phyloP scores from a whole-genome alignment of 495 filamentous ascomycete species.

The Lasiosphaeria miniovina region DNA sequence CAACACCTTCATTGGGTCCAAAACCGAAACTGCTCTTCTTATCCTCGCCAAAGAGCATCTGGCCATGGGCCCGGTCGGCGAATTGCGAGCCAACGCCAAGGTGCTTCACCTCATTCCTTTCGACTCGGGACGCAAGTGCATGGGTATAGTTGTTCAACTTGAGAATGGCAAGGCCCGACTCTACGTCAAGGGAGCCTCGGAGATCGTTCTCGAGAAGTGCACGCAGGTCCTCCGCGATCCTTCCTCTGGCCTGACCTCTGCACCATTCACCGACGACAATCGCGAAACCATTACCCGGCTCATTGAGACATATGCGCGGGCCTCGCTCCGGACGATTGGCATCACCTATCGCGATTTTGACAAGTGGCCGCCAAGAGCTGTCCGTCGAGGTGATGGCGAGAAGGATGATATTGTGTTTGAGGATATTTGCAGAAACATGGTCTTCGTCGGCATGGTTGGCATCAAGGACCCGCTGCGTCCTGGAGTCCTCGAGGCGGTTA shows the following conservation, averaged over 20 bases:
- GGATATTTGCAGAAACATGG: constrained; percentile 67
- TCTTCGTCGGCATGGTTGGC: constrained; percentile 73
- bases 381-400: constrained; percentile 64
- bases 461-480: constrained; percentile 86
- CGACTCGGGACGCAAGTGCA: constrained; percentile 83
- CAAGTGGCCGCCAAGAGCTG: constrained; percentile 76
- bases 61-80: constrained; percentile 67
- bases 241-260: constrained; percentile 53
- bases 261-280: constrained; percentile 56
- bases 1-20: constrained; percentile 76
- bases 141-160: constrained; percentile 74
- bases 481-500: constrained; percentile 74
- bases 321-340: constrained; percentile 84
- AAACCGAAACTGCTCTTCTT: constrained; percentile 84
- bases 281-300: constrained; percentile 57
- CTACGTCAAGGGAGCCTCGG: constrained; percentile 85
- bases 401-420: constrained; percentile 72
- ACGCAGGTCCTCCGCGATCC: constrained; percentile 70
- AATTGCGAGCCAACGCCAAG: constrained; percentile 67
- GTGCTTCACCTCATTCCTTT: constrained; percentile 77
- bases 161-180: constrained; percentile 64
- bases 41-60: constrained; percentile 71
- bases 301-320: constrained; percentile 74
- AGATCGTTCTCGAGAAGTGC: constrained; percentile 74
- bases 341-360: constrained; percentile 86